Base-by-base conservation (phyloP, 176 grass and related monocot genomes). In the Triticum timopheevii region DNA sequence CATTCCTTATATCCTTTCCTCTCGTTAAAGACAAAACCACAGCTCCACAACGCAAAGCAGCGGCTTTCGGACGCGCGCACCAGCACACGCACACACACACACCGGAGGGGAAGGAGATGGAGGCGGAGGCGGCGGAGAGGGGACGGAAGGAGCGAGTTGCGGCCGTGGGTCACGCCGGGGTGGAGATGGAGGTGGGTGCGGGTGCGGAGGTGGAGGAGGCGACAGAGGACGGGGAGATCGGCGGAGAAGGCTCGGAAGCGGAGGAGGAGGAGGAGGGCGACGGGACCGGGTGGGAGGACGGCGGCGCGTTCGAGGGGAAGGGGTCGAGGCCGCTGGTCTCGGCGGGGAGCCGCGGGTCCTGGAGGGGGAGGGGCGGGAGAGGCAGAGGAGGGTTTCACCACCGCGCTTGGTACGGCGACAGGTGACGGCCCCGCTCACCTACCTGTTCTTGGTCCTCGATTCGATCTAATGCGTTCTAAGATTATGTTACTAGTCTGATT, bases 371-470 rank as follows among this genome's bases (percentile, higher is more conserved):
- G 17, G 69, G 77, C 11, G 9, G 67, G 33, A 47, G 27, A 64
- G 73, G 80, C 80, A 78, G 63, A 62, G 82, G 87, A 82, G 84
- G 84, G 73, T 90, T 90, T 82, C 84, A 83, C 59, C 88, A 63
- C 40, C 39, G 39, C 73, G 54, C 88, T 83, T 83, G 84, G 88
- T 83, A 83, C 65, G 63, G 50, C 20, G 3, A 83, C 61, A 24
- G 30, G 75, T 47, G 16, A 35, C 19, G 30, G 13, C 44, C 59
- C 54, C 45, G 7, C 3, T 59, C 9, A 8, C 8, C 50, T 54
- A 7, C 8, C 38, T 56, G 13, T 24, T 49, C 65, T 86, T 28
- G 61, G 23, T 72, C 44, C 40, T 86, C 71, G 65, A 34, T 33
- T 54, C 39, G 59, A 33, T 39, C 27, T 6, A 15, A 23, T 31